Evolutionary conservation across 169 alveolate genomes (phyloP).

Genomic region (Eimeria praecox): DNA sequence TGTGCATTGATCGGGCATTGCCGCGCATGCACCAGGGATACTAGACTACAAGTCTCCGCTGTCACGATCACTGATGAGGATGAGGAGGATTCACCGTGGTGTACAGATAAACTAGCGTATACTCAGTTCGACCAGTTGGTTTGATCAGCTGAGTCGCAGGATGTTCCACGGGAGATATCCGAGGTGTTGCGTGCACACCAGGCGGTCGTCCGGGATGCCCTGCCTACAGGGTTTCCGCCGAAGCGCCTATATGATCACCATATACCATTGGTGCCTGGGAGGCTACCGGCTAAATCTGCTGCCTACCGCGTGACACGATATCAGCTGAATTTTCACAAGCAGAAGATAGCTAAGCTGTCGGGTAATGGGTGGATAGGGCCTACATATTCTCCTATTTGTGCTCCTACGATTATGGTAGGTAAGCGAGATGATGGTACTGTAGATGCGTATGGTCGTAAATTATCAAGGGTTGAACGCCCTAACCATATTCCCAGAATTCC

Average conservation of each 20-base stretch:
- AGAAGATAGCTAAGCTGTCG: slow-evolving; percentile 28
- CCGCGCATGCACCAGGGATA: background rate
- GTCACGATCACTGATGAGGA: background rate
- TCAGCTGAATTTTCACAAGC: slow-evolving; percentile 14
- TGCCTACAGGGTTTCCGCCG: slow-evolving; percentile 10
- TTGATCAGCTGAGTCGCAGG: background rate
- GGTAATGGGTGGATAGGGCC: background rate
- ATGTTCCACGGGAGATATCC: background rate
- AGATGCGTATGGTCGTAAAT: slow-evolving; percentile 29
- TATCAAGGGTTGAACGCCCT: background rate
- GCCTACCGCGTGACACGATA: slow-evolving; percentile 9
- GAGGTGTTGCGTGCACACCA: background rate
- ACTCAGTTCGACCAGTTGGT: background rate
- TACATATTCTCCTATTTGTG: background rate
- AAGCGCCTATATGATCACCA: slow-evolving; percentile 28
- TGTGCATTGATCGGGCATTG: background rate
- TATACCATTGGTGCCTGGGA: background rate
- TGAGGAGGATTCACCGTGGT: background rate
- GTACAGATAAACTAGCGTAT: background rate
- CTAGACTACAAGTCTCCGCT: background rate
- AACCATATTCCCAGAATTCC: background rate
- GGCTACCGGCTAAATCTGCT: background rate
- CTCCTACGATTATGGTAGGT: background rate
- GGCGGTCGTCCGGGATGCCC: background rate
- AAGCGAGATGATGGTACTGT: background rate